phyloP scores from a whole-genome alignment of 2,329 filamentous ascomycete genomes.

The Metarhizium anisopliae region DNA sequence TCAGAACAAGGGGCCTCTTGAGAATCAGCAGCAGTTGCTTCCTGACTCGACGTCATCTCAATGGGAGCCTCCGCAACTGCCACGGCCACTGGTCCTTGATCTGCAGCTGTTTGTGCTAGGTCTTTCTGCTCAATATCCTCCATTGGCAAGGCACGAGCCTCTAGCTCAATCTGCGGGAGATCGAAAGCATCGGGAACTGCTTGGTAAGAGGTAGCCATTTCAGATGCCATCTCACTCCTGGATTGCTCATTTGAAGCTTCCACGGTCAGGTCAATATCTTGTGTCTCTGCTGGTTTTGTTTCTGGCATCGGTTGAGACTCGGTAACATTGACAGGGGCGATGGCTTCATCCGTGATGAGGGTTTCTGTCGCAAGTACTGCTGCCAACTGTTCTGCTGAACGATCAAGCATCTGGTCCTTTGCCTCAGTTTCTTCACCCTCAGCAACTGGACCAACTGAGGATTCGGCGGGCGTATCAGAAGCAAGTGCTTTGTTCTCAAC shows the following conservation, averaged over 20 bases:
- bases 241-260: neutral
- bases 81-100: neutral
- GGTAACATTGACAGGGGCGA: neutral
- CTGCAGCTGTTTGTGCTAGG: neutral
- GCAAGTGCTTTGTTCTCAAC: neutral
- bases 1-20: neutral
- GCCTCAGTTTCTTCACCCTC: neutral
- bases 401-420: neutral
- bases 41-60: neutral
- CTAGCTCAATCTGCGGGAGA: neutral
- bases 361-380: neutral
- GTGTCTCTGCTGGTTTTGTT: neutral
- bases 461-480: neutral
- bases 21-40: neutral
- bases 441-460: neutral
- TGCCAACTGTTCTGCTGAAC: neutral
- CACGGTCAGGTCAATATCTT: neutral
- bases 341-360: neutral
- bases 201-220: neutral
- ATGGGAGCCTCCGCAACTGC: neutral
- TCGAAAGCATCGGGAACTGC: neutral
- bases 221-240: neutral
- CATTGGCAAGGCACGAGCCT: neutral
- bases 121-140: neutral
- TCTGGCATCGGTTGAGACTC: neutral